Percentiles rank a stretch among this genome's conserved stretches.
phyloP scores from a whole-genome alignment of 768 basidiomycete species.

The Mycena amicta region DNA sequence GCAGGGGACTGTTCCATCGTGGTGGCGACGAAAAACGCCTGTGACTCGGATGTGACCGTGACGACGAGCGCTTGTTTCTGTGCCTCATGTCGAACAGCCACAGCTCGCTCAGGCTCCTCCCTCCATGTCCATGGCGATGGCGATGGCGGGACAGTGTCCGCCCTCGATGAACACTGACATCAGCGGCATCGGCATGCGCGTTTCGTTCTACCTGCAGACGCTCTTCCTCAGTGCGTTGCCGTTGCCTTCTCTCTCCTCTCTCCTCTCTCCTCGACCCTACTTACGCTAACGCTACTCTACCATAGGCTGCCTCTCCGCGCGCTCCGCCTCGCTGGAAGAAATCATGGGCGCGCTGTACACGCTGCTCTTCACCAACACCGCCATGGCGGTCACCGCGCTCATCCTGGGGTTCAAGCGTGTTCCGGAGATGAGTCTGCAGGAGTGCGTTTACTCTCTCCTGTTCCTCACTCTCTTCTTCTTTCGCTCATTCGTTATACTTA shows the following conservation, averaged over 20 bases:
- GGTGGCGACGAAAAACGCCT: too few species aligned
- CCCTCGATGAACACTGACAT: slow-evolving; percentile 13
- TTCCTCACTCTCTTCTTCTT: too few species aligned
- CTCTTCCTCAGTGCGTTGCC: slow-evolving; percentile 21
- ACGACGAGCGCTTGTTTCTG: not conserved
- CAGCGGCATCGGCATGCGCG: slow-evolving; percentile 16
- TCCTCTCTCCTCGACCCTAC: too few species aligned
- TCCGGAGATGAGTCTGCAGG: slow-evolving; percentile 25
- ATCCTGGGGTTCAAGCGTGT: slow-evolving; percentile 21
- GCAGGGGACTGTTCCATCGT: too few species aligned
- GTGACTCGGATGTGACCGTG: too few species aligned
- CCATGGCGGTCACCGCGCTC: slow-evolving; percentile 23
- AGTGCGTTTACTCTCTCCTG: slow-evolving; percentile 9
- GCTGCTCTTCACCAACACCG: slow-evolving; percentile 23
- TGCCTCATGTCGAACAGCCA: not conserved
- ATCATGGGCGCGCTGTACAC: slow-evolving; percentile 22
- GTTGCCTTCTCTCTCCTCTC: too few species aligned
- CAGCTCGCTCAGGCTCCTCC: not conserved
- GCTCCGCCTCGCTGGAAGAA: slow-evolving; percentile 17
- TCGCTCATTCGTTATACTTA: too few species aligned
- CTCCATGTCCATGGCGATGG: too few species aligned
- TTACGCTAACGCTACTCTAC: too few species aligned
- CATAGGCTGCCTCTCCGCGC: slow-evolving; percentile 22
- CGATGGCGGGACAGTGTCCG: not conserved
- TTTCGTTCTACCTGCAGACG: slow-evolving; percentile 21